Base-by-base conservation (phyloP, 164 flowering plant species). In the Vitis rotundifolia region DNA sequence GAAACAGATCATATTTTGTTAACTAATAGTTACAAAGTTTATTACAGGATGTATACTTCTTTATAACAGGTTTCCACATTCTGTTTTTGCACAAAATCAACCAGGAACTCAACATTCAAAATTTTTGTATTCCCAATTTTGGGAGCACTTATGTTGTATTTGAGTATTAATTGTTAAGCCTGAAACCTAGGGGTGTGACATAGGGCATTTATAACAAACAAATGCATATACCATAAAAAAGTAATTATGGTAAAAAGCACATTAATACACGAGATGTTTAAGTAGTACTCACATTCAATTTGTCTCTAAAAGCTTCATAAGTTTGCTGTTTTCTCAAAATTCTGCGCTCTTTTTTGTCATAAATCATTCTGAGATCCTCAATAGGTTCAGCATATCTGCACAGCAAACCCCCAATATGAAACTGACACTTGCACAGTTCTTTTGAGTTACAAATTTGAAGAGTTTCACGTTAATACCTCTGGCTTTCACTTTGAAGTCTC, bases 321-420 rank as follows among this genome's bases (percentile, higher is more conserved):
- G 77, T 79, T 67, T 80, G 77, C 78, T 73, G 85, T 73, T 91
- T 93, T 63, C 81, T 80, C 61, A 71, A 66, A 63, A 93, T 89
- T 70, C 81, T 95, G 12, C 79, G 84, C 77, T 88, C 79, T 71
- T 90, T 95, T 69, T 82, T 79, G 75, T 88, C 84, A 71, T 76
- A 84, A 68, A 78, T 6, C 76, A 71, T 77, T 68, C 92, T 80
- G 31, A 95, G 90, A 69, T 95, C 99, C 60, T 93, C 98, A 74
- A 95, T 89, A 50, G 99, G 85, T 59, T 93, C 99, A 28, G 86
- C 61, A 82, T 66, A 83, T 70, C 99, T 93, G 90, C 82, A 78
- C 58, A 54, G 58, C 47, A 16, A 26, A 19, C 1, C 49, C 61
- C 49, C 14, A 56, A 19, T 22, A 66, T 64, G 18, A 58, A 52